phyloP scores from a whole-genome alignment of 2,329 filamentous ascomycete species.

The Cladobotryum mycophilum region DNA sequence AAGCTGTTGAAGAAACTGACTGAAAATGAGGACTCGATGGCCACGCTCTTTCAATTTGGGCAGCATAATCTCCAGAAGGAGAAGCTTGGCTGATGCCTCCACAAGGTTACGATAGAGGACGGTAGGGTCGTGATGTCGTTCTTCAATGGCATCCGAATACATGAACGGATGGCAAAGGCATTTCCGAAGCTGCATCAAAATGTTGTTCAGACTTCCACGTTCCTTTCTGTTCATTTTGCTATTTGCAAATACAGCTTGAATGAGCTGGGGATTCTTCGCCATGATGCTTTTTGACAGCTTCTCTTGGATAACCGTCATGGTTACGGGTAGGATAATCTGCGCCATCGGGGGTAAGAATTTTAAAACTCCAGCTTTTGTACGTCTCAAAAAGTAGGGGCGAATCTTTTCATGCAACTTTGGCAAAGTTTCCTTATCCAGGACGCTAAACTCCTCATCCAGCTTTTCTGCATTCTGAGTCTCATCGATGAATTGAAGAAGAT shows the following conservation, averaged over 20 bases:
- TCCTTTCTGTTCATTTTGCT: constrained; percentile 62
- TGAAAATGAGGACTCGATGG: constrained; percentile 90
- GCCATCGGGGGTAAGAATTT: constrained; percentile 89
- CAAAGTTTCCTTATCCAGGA: constrained; percentile 79
- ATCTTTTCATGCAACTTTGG: constrained; percentile 77
- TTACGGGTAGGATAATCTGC: constrained; percentile 92
- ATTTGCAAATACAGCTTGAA: constrained; percentile 76
- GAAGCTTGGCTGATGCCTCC: constrained; percentile 84
- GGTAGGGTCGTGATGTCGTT: constrained; percentile 56
- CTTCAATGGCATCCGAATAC: constrained; percentile 86
- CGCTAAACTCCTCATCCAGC: constrained; percentile 68
- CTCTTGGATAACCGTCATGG: constrained; percentile 89
- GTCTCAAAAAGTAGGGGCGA: constrained; percentile 60
- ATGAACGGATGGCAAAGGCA: constrained; percentile 95
- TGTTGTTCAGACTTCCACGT: constrained; percentile 80
- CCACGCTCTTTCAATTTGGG: constrained; percentile 80
- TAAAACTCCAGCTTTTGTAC: constrained; percentile 85
- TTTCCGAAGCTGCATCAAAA: constrained; percentile 90
- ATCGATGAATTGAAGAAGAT: constrained; percentile 92
- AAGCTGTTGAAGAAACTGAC: constrained; percentile 85
- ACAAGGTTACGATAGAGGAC: constrained; percentile 74
- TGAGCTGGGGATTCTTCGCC: constrained; percentile 80
- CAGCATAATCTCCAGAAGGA: constrained; percentile 76
- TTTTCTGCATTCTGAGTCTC: constrained; percentile 59
- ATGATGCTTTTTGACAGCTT: constrained; percentile 92